phyloP scores from a whole-genome alignment of 2,329 filamentous ascomycete species.

The Pestalotiopsis fici region DNA sequence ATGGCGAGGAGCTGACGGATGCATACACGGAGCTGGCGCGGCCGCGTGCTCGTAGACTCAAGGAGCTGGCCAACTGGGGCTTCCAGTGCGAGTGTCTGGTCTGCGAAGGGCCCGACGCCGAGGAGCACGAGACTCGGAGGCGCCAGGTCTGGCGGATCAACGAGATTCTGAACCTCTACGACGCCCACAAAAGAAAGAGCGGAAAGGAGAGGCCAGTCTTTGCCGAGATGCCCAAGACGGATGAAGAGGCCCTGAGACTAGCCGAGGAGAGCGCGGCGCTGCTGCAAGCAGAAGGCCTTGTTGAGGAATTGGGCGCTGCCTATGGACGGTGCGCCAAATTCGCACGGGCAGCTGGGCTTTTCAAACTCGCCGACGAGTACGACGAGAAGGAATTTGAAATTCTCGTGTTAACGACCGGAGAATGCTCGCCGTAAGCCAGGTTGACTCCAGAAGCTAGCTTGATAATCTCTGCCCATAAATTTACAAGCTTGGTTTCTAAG shows the following conservation, averaged over 20 bases:
- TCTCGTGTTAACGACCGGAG: background rate
- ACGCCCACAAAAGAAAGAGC: background rate
- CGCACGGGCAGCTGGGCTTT: background rate
- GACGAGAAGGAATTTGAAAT: conserved; percentile 2
- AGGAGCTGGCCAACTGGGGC: conserved; percentile 3
- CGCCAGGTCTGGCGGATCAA: conserved; percentile 2
- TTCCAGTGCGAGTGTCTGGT: conserved; percentile 4
- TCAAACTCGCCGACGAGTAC: background rate
- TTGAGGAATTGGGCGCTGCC: conserved; percentile 1
- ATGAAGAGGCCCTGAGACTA: background rate
- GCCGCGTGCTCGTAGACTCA: background rate
- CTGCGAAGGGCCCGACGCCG: background rate
- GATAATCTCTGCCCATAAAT: too few species aligned
- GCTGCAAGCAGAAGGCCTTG: background rate
- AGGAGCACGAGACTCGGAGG: background rate
- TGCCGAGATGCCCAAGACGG: conserved; percentile 7
- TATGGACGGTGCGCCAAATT: conserved; percentile 4
- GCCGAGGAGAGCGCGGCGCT: conserved; percentile 1
- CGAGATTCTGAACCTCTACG: background rate
- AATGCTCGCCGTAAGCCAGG: background rate
- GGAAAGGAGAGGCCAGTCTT: conserved; percentile 2
- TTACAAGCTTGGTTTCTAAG: too few species aligned
- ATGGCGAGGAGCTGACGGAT: conserved; percentile 3
- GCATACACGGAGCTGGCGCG: conserved; percentile 3
- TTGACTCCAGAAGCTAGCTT: too few species aligned